Conservation (phyloP, 306 rosid species). For the Gastrolobium villosum region DNA sequence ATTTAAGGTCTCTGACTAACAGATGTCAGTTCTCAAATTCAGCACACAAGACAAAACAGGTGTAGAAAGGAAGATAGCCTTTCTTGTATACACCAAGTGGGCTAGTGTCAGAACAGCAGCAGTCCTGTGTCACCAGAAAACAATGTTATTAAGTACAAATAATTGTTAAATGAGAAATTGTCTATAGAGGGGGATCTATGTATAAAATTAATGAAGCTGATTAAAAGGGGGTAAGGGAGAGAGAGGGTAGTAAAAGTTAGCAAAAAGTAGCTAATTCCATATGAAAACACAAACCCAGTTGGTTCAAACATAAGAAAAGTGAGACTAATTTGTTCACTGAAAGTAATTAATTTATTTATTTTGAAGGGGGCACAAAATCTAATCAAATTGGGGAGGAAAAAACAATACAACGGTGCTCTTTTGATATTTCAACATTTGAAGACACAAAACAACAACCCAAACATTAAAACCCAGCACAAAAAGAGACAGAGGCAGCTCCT, state of each 20-base stretch:
- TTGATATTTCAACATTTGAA: background rate
- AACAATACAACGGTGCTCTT: constrained; percentile 8
- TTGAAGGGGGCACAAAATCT: background rate
- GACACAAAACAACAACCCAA: background rate
- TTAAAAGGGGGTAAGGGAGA: background rate
- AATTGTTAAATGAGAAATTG: constrained; percentile 5
- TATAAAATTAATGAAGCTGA: constrained; percentile 21
- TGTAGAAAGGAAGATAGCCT: constrained; percentile 32
- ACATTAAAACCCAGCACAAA: background rate
- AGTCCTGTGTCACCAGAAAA: constrained; percentile 37
- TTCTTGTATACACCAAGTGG: constrained; percentile 40
- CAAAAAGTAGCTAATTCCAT: background rate
- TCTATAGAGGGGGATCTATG: constrained; percentile 17
- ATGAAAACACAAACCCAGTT: background rate
- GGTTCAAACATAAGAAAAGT: constrained; percentile 14
- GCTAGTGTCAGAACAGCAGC: constrained; percentile 32
- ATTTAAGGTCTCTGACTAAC: constrained; percentile 36
- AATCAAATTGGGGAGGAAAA: constrained; percentile 11
- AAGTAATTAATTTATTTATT: background rate
- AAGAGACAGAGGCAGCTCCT: constrained; percentile 20
- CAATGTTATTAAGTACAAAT: constrained; percentile 5
- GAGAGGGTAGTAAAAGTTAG: background rate
- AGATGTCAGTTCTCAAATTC: constrained; percentile 38
- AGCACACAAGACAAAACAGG: constrained; percentile 1
- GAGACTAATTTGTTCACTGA: constrained; percentile 18